These are phyloP conservation scores for Pilasporangium apinafurcum DNA, from an alignment of 352 stramenopile genomes.

Conservation along the genomic window DNA sequence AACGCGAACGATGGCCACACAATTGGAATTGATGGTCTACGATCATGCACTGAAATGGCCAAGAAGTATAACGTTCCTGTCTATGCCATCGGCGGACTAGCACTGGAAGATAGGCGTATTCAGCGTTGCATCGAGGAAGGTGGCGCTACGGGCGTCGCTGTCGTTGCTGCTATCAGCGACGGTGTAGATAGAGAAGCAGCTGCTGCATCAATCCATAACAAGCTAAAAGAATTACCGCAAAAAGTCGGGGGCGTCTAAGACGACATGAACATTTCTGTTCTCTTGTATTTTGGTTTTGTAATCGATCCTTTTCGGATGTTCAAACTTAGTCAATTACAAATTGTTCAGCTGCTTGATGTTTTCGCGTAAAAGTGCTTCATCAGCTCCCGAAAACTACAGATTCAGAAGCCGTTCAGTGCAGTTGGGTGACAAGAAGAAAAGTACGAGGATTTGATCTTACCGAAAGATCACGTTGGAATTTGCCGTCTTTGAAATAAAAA, in stretches of 20 bases:
- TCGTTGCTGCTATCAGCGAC: slow-evolving; percentile 42
- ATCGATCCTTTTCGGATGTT: neutral
- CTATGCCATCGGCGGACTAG: slow-evolving; percentile 44
- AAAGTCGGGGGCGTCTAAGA: too few species aligned
- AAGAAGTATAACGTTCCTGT: slow-evolving; percentile 27
- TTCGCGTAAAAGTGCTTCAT: slow-evolving; percentile 61
- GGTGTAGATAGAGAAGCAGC: slow-evolving; percentile 19
- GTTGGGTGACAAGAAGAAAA: neutral
- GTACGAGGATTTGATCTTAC: slow-evolving; percentile 15
- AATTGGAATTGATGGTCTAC: slow-evolving; percentile 34
- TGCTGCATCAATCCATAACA: slow-evolving; percentile 12
- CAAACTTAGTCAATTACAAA: too few species aligned
- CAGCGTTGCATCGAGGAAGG: slow-evolving; percentile 32
- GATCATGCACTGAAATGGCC: slow-evolving; percentile 12
- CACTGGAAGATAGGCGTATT: slow-evolving; percentile 23
- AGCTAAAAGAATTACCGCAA: slow-evolving; percentile 11
- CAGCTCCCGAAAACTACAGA: slow-evolving; percentile 73
- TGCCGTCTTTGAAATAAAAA: slow-evolving; percentile 77
- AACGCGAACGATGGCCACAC: slow-evolving; percentile 43
- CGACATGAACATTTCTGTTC: too few species aligned
- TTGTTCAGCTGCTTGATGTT: slow-evolving; percentile 74
- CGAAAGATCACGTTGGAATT: slow-evolving; percentile 72
- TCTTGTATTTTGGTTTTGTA: too few species aligned
- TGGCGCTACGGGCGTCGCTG: slow-evolving; percentile 29
- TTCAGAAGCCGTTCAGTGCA: neutral